Base-by-base conservation (phyloP, 2,329 filamentous ascomycete species). In the Diaporthe vexans region DNA sequence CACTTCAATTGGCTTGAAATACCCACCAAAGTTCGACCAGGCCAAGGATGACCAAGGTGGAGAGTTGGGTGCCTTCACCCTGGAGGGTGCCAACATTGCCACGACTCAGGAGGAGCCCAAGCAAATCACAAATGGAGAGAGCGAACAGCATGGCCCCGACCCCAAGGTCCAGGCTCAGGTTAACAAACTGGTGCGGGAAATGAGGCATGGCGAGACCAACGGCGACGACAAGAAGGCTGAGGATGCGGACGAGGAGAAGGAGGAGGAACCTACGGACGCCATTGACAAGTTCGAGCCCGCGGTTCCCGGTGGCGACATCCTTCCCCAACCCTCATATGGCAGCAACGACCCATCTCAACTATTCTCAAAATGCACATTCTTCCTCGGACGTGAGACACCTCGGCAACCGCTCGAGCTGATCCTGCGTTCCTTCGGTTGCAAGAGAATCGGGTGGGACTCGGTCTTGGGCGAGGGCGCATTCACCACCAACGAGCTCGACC, bases 281-380 rank as follows among this genome's bases (percentile, higher is more conserved):
- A 95, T 98, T 77, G 97, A 99, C 86, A 97, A 94, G 81, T 99
- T 99, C 81, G 94, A 97, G 83, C 92, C 94, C 15, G 91, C 92
- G 26, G 95, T 93, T 29, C 92, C 94, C 26, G 94, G 95, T 78
- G 95, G 95, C 77, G 97, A 99, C 82, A 87, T 94, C 21, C 90
- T 99, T 29, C 91, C 92, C 4, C 97, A 98, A 84, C 96, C 97
- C 10, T 86, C 87, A 70, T 86, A 89, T 81, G 87, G 91, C 76
- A 91, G 90, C 77, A 91, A 88, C 76, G 91, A 94, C 79, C 90
- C 92, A 24, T 91, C 91, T 37, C 89, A 90, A n/a, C 89, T 99
- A 51, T 98, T 98, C 83, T 91, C 94, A 43, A 92, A 94, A 75
- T 95, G 94, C 84, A 98, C 95, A 43, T 92, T 99, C 86, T 99